phyloP scores from a whole-genome alignment of 139 green algal genomes.

The Micractinium sp. region DNA sequence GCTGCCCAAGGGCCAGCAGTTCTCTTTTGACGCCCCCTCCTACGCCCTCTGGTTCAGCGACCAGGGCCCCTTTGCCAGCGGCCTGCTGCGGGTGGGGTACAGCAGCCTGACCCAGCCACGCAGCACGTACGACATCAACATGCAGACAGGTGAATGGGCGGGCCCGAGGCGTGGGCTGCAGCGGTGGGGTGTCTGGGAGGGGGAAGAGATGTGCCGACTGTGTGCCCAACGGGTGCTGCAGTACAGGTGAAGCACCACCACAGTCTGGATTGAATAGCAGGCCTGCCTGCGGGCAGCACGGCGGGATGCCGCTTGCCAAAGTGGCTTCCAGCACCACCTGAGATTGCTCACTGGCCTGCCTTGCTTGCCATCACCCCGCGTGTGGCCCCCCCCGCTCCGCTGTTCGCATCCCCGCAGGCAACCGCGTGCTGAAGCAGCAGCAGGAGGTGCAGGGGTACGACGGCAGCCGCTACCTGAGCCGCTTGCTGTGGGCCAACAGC shows the following conservation, averaged over 20 bases:
- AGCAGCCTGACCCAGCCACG: conserved; percentile 80
- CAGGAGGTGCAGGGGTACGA: conserved; percentile 23
- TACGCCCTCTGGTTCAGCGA: conserved; percentile 57
- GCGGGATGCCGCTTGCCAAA: too few species aligned
- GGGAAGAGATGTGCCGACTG: too few species aligned
- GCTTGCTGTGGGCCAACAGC: conserved; percentile 19
- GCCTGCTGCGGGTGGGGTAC: conserved; percentile 80
- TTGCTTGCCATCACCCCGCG: not conserved
- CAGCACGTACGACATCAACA: conserved; percentile 78
- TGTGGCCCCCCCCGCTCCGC: too few species aligned
- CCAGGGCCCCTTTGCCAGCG: conserved; percentile 73
- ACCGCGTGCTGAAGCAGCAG: conserved; percentile 60
- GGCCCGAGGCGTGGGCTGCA: not conserved
- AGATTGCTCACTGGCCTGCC: too few species aligned
- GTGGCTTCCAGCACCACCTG: too few species aligned
- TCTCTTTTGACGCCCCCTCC: conserved; percentile 71
- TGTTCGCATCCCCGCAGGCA: conserved; percentile 12
- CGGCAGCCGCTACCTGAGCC: not conserved
- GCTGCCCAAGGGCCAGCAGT: conserved; percentile 34
- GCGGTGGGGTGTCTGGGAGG: too few species aligned
- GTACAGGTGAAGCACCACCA: too few species aligned
- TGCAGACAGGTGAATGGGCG: conserved; percentile 51
- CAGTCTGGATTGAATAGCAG: too few species aligned
- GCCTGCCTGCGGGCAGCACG: too few species aligned
- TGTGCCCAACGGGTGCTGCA: too few species aligned